A percentile compares a stretch with the other conserved stretches of the same genome.
Conservation (phyloP, 495 filamentous ascomycete genomes). For the Neurospora cerealis region DNA sequence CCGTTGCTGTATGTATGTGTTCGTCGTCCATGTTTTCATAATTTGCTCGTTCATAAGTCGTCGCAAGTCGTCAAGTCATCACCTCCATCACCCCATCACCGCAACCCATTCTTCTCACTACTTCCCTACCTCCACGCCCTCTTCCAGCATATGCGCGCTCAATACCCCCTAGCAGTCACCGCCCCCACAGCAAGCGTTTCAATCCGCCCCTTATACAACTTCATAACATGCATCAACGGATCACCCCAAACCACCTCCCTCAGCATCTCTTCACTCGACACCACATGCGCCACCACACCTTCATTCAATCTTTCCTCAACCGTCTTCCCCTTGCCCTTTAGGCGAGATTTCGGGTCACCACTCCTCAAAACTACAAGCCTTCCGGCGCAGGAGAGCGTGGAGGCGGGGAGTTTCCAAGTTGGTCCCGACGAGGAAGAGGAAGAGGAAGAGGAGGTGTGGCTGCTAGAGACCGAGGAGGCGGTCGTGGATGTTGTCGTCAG, state of each 20-base stretch:
- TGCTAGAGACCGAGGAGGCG: neutral
- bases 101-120: neutral
- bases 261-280: slow-evolving; percentile 50
- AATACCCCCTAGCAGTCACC: slow-evolving; percentile 42
- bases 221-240: slow-evolving; percentile 70
- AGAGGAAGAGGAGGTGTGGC: neutral
- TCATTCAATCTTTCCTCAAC: slow-evolving; percentile 34
- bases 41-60: neutral
- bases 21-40: neutral
- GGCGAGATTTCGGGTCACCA: slow-evolving; percentile 20
- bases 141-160: neutral
- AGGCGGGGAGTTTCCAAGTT: slow-evolving; percentile 52
- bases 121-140: neutral
- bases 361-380: slow-evolving; percentile 54
- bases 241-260: slow-evolving; percentile 66
- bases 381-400: slow-evolving; percentile 55
- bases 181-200: slow-evolving; percentile 57
- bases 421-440: slow-evolving; percentile 6
- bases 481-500: neutral
- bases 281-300: slow-evolving; percentile 50
- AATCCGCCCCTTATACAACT: slow-evolving; percentile 57
- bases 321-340: slow-evolving; percentile 25
- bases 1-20: neutral
- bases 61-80: neutral
- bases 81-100: neutral